Percentiles rank a stretch among this genome's conserved stretches.
Conservation (phyloP, 1,139 yeast genomes). For the Lodderomyces oxycetoniae region DNA sequence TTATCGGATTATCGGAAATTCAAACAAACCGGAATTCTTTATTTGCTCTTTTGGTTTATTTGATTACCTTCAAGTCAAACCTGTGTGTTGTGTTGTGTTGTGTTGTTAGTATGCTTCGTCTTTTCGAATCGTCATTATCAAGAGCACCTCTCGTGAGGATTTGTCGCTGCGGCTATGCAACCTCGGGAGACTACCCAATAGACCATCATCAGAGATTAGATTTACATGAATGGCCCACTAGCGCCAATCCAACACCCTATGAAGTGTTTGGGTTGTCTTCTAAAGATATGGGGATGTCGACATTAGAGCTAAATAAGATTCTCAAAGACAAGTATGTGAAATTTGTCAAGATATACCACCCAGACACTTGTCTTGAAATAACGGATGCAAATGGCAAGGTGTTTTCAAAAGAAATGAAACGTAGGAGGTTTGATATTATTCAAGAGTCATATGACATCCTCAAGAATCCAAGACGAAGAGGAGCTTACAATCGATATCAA, state of each 20-base stretch:
- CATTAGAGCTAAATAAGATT: constrained; percentile 34
- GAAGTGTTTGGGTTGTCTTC: constrained; percentile 54
- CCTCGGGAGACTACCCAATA: constrained; percentile 6
- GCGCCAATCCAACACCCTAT: constrained; percentile 64
- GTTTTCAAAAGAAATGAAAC: constrained; percentile 37
- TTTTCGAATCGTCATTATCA: too few relatives aligned
- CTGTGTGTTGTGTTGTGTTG: too few relatives aligned
- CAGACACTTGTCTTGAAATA: constrained; percentile 52
- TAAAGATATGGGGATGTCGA: constrained; percentile 12
- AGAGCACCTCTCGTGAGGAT: too few relatives aligned
- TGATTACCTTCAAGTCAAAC: too few relatives aligned
- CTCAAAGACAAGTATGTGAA: constrained; percentile 56
- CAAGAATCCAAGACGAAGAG: constrained; percentile 47
- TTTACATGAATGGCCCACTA: constrained; percentile 51
- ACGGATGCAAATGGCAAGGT: constrained; percentile 22
- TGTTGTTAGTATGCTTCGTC: too few relatives aligned
- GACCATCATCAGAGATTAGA: constrained; percentile 16
- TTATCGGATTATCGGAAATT: too few relatives aligned
- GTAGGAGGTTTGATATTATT: constrained; percentile 62
- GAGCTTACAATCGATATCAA: constrained; percentile 28
- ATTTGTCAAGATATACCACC: constrained; percentile 80
- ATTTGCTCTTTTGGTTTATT: too few relatives aligned
- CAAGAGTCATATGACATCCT: constrained; percentile 72
- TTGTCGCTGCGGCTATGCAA: too few relatives aligned
- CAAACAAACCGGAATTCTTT: too few relatives aligned